Conservation (phyloP, 139 green algal species). For the Edaphochlamys debaryana region DNA sequence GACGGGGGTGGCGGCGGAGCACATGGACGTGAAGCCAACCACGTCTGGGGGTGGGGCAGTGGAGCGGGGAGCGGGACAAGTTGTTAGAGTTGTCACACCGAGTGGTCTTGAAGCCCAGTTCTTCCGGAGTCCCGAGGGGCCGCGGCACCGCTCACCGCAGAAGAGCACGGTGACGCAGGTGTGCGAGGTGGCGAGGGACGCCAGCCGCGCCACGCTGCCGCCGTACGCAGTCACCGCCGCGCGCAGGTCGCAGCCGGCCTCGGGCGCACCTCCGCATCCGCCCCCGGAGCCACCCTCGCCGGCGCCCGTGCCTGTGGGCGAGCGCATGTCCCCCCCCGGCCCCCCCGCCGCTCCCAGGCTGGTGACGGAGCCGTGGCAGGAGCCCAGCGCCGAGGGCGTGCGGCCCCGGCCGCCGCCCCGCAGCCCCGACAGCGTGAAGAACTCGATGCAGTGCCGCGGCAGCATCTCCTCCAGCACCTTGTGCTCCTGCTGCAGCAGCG, state of each 20-base stretch:
- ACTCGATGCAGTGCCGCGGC: conserved; percentile 22
- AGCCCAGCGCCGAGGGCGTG: not conserved
- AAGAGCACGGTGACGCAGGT: conserved; percentile 22
- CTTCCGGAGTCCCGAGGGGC: not conserved
- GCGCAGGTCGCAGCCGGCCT: not conserved
- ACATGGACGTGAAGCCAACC: conserved; percentile 22
- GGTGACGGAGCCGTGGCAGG: no score
- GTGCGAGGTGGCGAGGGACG: conserved; percentile 22
- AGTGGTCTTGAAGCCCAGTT: not conserved
- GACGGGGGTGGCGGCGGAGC: not conserved
- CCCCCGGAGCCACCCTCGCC: no score
- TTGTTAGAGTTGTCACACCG: not conserved
- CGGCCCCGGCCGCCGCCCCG: not conserved
- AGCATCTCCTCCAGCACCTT: conserved; percentile 26
- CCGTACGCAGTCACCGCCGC: not conserved
- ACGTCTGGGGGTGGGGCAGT: not conserved
- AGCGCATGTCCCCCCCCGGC: not conserved
- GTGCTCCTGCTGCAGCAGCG: conserved; percentile 22
- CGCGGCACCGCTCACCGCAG: not conserved
- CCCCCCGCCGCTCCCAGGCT: not conserved
- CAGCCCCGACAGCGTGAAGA: conserved; percentile 1
- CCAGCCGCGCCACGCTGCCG: not conserved
- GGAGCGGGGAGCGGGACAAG: no score
- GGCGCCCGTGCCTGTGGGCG: no score
- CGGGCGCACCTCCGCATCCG: not conserved